These are phyloP conservation scores for Hypoxylon trugodes DNA, from an alignment of 495 filamentous ascomycete genomes.

Conservation along the genomic window DNA sequence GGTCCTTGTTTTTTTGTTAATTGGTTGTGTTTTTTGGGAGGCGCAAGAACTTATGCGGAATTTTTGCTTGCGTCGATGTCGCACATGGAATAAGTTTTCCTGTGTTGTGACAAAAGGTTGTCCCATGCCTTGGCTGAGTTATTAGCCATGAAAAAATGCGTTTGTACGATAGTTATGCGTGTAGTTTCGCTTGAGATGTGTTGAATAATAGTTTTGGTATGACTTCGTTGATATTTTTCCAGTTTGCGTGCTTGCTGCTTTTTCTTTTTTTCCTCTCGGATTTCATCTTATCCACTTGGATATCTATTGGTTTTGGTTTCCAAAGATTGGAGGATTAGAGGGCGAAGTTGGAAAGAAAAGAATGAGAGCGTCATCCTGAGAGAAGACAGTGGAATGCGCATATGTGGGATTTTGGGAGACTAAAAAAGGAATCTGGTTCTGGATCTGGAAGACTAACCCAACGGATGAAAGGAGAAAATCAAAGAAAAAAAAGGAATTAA, in stretches of 20 bases:
- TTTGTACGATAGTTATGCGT: slow-evolving; percentile 8
- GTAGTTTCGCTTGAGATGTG: slow-evolving; percentile 11
- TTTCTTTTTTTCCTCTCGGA: neutral
- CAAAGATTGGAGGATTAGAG: too few species aligned
- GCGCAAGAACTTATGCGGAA: neutral
- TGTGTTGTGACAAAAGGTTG: neutral
- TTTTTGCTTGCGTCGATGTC: slow-evolving; percentile 2
- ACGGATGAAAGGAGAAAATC: neutral
- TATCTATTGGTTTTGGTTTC: too few species aligned
- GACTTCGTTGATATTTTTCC: neutral
- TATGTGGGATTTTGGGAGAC: neutral
- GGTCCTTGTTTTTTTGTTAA: neutral
- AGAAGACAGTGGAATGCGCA: too few species aligned
- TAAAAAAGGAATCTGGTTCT: neutral
- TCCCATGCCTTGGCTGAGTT: neutral
- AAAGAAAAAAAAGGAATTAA: neutral
- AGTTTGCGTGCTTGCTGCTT: too few species aligned
- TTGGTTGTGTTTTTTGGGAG: neutral
- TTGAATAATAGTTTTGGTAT: slow-evolving; percentile 12
- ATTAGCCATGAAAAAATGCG: slow-evolving; percentile 13
- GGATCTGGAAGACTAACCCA: neutral
- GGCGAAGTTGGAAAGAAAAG: too few species aligned
- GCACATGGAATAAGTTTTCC: slow-evolving; percentile 1
- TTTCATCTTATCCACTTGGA: too few species aligned
- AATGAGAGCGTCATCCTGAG: too few species aligned